phyloP scores from a whole-genome alignment of 1,284 basidiomycete genomes.

The Moniliophthora roreri region DNA sequence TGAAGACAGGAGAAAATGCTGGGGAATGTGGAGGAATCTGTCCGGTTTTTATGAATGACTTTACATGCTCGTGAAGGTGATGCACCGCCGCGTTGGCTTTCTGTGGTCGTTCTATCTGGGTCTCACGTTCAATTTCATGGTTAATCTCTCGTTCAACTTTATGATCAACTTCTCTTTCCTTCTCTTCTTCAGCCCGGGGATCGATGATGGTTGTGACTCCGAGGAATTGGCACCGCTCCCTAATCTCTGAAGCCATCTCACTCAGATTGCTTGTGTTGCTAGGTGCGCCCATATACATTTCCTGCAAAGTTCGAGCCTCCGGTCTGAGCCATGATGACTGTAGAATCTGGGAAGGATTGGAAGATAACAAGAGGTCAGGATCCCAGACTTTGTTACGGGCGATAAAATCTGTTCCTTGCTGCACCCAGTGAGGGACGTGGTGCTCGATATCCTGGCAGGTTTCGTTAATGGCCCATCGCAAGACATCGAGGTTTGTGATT shows the following conservation, averaged over 20 bases:
- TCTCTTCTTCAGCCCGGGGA: conserved; percentile 41
- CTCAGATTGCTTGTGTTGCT: not conserved
- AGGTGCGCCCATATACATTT: conserved; percentile 31
- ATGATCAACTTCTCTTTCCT: conserved; percentile 46
- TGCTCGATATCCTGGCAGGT: conserved; percentile 43
- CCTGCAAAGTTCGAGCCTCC: conserved; percentile 37
- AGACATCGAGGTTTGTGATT: conserved; percentile 32
- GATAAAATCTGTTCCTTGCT: conserved; percentile 46
- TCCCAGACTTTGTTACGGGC: conserved; percentile 32
- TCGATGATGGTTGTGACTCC: conserved; percentile 21
- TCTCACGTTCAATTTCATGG: conserved; percentile 43
- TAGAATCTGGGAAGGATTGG: conserved; percentile 17
- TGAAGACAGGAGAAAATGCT: conserved; percentile 18
- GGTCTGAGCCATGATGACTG: conserved; percentile 33
- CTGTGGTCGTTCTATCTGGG: conserved; percentile 34
- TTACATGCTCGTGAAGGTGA: conserved; percentile 24
- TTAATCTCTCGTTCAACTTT: conserved; percentile 46
- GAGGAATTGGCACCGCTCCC: conserved; percentile 27
- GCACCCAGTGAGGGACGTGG: conserved; percentile 42
- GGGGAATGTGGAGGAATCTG: conserved; percentile 10
- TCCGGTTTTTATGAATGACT: conserved; percentile 28
- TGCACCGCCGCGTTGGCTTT: conserved; percentile 25
- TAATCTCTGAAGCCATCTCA: conserved; percentile 23
- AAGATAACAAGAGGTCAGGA: conserved; percentile 15
- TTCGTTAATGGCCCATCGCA: conserved; percentile 46